These are phyloP conservation scores for Collybia nuda DNA, from an alignment of 768 basidiomycete genomes.

Conservation along the genomic window DNA sequence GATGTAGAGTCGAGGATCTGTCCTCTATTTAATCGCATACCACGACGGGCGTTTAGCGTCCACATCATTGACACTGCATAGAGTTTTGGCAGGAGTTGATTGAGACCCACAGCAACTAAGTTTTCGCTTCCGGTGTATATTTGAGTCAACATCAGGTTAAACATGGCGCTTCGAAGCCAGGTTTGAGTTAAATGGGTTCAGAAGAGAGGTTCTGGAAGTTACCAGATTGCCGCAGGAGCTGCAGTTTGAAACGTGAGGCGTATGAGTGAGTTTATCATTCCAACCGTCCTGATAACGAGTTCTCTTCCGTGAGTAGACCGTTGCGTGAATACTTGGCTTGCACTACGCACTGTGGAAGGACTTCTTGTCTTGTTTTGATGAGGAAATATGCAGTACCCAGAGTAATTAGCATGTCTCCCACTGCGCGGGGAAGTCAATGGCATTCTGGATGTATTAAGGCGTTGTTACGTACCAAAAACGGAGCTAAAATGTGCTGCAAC, in stretches of 20 bases:
- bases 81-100: constrained; percentile 28
- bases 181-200: not conserved
- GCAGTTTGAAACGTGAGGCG: constrained; percentile 30
- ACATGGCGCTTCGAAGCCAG: constrained; percentile 23
- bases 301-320: not conserved
- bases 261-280: constrained; percentile 25
- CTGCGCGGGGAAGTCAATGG: constrained; percentile 11
- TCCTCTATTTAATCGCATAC: constrained; percentile 16
- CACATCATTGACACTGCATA: constrained; percentile 38
- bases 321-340: not conserved
- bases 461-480: constrained; percentile 20
- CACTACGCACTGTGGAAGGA: constrained; percentile 26
- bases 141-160: constrained; percentile 34
- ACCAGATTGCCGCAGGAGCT: constrained; percentile 33
- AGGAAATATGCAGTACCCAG: constrained; percentile 26
- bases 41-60: constrained; percentile 29
- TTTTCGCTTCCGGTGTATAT: constrained; percentile 17
- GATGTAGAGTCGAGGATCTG: constrained; percentile 7
- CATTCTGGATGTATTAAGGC: not conserved
- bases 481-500: constrained; percentile 26
- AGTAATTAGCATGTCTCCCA: constrained; percentile 27
- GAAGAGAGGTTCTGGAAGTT: not conserved
- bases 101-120: constrained; percentile 27
- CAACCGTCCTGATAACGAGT: constrained; percentile 17
- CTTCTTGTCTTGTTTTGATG: constrained; percentile 23